Evolutionary conservation across 192 early-diverging fungal genomes (phyloP).

Genomic region (Powellomyces hirtus): DNA sequence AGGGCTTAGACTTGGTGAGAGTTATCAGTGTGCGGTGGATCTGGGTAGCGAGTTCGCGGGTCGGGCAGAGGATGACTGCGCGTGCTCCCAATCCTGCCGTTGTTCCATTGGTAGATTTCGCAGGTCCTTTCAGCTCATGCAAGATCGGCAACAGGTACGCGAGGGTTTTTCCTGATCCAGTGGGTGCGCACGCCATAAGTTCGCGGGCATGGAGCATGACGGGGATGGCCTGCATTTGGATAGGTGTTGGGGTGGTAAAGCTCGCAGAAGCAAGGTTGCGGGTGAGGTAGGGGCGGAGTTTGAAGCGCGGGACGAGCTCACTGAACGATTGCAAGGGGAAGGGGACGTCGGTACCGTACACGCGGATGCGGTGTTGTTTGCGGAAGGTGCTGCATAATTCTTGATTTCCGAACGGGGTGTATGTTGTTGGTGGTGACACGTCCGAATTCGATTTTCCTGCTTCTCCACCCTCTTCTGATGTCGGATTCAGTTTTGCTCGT

Average conservation of each 20-base stretch:
- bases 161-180: constrained; percentile 97
- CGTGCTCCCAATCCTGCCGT: constrained; percentile 81
- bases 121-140: constrained; percentile 74
- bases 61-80: constrained; percentile 91
- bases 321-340: constrained; percentile 79
- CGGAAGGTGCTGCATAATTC: constrained; percentile 55
- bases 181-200: constrained; percentile 93
- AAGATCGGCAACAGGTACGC: constrained; percentile 92
- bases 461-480: neutral
- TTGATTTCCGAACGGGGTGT: constrained; percentile 13
- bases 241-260: constrained; percentile 79
- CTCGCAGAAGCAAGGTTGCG: constrained; percentile 68
- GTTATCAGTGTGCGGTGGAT: constrained; percentile 81
- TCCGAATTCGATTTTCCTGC: neutral
- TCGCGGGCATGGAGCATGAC: constrained; percentile 88
- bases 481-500: neutral
- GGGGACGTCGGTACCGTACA: constrained; percentile 84
- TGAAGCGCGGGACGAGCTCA: constrained; percentile 57
- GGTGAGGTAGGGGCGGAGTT: constrained; percentile 67
- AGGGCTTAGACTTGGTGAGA: constrained; percentile 70
- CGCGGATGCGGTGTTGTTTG: constrained; percentile 73
- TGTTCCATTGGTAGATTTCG: no score
- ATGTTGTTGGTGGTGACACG: neutral
- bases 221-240: constrained; percentile 93
- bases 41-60: constrained; percentile 90